Evolutionary conservation across 2,329 filamentous ascomycete species (phyloP).

Genomic region (Aspergillus vadensis): DNA sequence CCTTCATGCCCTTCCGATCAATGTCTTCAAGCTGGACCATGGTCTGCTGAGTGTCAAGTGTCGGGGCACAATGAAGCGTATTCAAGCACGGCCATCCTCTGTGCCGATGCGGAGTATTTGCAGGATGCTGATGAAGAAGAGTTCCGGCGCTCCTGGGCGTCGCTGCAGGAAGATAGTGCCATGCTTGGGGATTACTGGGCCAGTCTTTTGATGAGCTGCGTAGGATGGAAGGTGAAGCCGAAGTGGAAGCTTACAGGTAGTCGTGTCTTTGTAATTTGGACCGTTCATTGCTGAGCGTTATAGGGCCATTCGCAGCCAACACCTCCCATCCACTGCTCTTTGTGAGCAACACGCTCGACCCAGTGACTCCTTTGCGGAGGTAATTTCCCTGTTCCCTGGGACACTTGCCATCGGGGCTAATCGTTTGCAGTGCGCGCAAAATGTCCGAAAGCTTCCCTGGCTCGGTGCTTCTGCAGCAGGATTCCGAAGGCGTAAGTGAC

Average conservation of each 20-base stretch:
- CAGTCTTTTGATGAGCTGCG: slow-evolving; percentile 37
- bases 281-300: background rate
- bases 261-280: background rate
- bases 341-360: slow-evolving; percentile 60
- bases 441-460: slow-evolving; percentile 47
- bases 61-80: slow-evolving; percentile 31
- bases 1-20: slow-evolving; percentile 30
- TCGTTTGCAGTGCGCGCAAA: slow-evolving; percentile 30
- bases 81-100: slow-evolving; percentile 35
- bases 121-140: slow-evolving; percentile 17
- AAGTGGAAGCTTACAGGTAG: slow-evolving; percentile 42
- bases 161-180: slow-evolving; percentile 27
- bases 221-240: slow-evolving; percentile 38
- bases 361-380: slow-evolving; percentile 57
- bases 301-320: slow-evolving; percentile 32
- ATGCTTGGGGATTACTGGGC: slow-evolving; percentile 43
- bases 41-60: slow-evolving; percentile 32
- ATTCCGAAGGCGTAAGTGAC: slow-evolving; percentile 45
- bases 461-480: slow-evolving; percentile 48
- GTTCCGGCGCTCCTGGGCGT: slow-evolving; percentile 29
- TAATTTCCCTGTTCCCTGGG: slow-evolving; percentile 9
- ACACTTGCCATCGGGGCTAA: slow-evolving; percentile 7
- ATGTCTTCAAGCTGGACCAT: slow-evolving; percentile 34
- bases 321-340: slow-evolving; percentile 58
- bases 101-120: slow-evolving; percentile 33